Conservation (phyloP, 306 rosid genomes). For the Medicago ruthenica region DNA sequence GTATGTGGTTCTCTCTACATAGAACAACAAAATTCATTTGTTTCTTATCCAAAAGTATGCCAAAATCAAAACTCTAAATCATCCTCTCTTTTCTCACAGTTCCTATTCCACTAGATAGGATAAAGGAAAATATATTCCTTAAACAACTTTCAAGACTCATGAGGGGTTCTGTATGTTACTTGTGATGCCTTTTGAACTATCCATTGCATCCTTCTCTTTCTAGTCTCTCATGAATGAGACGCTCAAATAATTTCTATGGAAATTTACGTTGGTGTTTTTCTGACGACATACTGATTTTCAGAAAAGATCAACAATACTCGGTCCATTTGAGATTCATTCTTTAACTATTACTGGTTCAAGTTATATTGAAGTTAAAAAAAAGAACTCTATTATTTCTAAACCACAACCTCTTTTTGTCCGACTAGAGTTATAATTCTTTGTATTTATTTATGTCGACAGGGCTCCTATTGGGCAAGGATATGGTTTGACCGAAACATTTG, state of each 20-base stretch:
- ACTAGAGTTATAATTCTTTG: conserved; percentile 34
- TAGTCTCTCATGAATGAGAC: background rate
- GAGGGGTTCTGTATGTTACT: background rate
- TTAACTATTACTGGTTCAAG: background rate
- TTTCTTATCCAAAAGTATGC: no score
- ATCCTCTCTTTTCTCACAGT: background rate
- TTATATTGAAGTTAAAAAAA: background rate
- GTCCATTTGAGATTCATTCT: conserved; percentile 11
- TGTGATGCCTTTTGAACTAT: conserved; percentile 1
- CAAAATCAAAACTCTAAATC: no score
- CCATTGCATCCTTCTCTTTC: background rate
- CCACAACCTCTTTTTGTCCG: background rate
- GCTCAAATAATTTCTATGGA: background rate
- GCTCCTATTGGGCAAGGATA: conserved; percentile 96
- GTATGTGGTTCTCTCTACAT: no score
- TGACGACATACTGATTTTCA: background rate
- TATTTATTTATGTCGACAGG: conserved; percentile 52
- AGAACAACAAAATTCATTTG: no score
- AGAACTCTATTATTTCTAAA: background rate
- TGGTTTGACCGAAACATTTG: conserved; percentile 98
- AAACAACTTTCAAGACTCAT: background rate
- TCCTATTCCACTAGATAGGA: background rate
- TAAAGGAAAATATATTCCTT: background rate
- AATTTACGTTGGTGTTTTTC: background rate
- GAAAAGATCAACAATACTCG: background rate